Evolutionary conservation across 768 basidiomycete species (phyloP).

Genomic region (Mycena belliarum): DNA sequence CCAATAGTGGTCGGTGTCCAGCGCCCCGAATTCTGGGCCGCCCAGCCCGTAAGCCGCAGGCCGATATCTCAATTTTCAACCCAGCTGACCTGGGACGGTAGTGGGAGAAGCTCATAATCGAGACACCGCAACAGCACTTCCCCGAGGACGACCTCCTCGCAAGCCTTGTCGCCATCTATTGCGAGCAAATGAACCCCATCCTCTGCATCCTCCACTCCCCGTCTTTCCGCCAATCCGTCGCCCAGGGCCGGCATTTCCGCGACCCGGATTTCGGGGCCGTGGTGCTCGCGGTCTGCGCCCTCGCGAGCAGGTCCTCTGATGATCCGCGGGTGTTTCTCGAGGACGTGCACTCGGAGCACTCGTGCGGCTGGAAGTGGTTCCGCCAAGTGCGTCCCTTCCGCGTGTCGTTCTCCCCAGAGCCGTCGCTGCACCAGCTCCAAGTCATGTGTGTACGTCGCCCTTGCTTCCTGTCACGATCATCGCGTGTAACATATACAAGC

Average conservation of each 20-base stretch:
- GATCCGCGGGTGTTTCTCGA: conserved; percentile 40
- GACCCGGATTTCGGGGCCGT: conserved; percentile 54
- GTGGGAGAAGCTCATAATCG: conserved; percentile 38
- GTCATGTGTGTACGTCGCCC: conserved; percentile 19
- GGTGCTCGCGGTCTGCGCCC: conserved; percentile 67
- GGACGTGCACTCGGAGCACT: conserved; percentile 39
- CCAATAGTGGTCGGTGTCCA: background rate
- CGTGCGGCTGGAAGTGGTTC: conserved; percentile 62
- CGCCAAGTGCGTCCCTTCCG: conserved; percentile 53
- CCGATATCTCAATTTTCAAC: background rate
- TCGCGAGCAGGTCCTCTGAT: conserved; percentile 39
- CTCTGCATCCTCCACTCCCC: conserved; percentile 68
- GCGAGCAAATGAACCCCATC: conserved; percentile 49
- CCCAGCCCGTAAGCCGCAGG: conserved; percentile 1
- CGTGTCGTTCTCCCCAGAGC: background rate
- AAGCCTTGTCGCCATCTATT: conserved; percentile 58
- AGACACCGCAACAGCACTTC: conserved; percentile 32
- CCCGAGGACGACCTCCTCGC: conserved; percentile 51
- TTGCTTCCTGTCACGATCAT: background rate
- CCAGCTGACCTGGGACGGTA: conserved; percentile 9
- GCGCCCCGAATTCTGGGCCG: conserved; percentile 23
- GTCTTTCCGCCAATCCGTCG: conserved; percentile 53
- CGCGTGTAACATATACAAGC: background rate
- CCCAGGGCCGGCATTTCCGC: conserved; percentile 20
- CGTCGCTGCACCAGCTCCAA: background rate